Conservation (phyloP, 805 yeast genomes). For the Debaryomyces hansenii region DNA sequence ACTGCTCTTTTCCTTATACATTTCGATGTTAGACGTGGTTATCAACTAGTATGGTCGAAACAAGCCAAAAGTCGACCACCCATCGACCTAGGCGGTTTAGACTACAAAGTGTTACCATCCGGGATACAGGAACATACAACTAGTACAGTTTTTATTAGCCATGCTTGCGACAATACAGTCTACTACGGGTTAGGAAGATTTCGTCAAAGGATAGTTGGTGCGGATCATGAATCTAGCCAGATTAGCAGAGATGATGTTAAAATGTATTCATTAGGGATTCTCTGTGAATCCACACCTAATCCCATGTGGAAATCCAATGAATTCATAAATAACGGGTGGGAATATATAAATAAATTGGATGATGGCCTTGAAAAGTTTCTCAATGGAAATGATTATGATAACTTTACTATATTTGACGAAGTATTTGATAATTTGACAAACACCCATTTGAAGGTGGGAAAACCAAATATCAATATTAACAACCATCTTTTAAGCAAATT, state of each 20-base stretch:
- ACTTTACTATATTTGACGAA: slow-evolving; percentile 17
- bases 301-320: slow-evolving; percentile 36
- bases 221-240: slow-evolving; percentile 2
- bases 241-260: slow-evolving; percentile 27
- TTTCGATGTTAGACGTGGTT: slow-evolving; percentile 37
- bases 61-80: slow-evolving; percentile 7
- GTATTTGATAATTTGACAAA: slow-evolving; percentile 14
- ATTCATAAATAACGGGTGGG: slow-evolving; percentile 38
- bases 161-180: slow-evolving; percentile 16
- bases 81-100: slow-evolving; percentile 32
- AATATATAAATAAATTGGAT: slow-evolving; percentile 31
- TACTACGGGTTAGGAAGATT: slow-evolving; percentile 39
- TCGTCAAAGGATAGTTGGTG: slow-evolving; percentile 16
- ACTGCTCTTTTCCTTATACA: slow-evolving; percentile 33
- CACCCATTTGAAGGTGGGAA: slow-evolving; percentile 3
- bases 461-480: slow-evolving; percentile 13
- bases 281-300: slow-evolving; percentile 28
- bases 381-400: slow-evolving; percentile 11
- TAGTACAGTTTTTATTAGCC: slow-evolving; percentile 33
- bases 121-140: slow-evolving; percentile 37
- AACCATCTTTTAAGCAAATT: slow-evolving; percentile 47
- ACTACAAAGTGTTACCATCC: slow-evolving; percentile 39
- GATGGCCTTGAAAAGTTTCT: slow-evolving; percentile 21
- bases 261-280: slow-evolving; percentile 40
- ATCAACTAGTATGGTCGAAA: slow-evolving; percentile 37